Base-by-base conservation (phyloP, 495 filamentous ascomycete species). In the Talaromyces thailandensis region DNA sequence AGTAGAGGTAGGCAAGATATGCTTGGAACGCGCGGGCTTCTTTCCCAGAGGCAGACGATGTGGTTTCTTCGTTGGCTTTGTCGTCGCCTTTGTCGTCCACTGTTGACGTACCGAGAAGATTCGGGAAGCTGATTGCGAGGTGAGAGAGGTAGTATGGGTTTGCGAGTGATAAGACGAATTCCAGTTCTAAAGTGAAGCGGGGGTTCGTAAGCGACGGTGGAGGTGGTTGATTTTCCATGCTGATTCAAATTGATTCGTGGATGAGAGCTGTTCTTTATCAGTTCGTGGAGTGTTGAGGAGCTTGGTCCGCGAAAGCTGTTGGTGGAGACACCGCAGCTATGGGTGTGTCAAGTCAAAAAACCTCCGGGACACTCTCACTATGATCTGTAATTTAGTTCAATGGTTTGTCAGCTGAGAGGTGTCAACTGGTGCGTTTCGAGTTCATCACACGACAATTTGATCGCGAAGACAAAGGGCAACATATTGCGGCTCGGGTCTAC, bases 111-210 rank as follows among this genome's bases (percentile, higher is more conserved):
- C 77, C 75, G 55, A 81, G 69, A 3, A 79, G 70, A 60, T 73
- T 85, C 76, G 70, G 84, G 55, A 78, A 79, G 55, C 63, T 85
- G 35, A 85, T 82, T 2, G 89, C 91, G 18, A 96, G 86, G 66
- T 93, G 85, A 66, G 90, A 90, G 29, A 96, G 82, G 75, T 96
- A 95, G 70, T 82, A 80, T 0, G 92, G 92, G 68, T 93, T 93
- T 64, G 85, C 85, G 59, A 96, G 88, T n/a, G 86, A 85, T 67
- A 91, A 89, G 48, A 95, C 90, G 68, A 96, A 95, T 81, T 95
- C 74, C 32, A 71, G 70, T 59, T 77, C 73, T 50, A 77, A 71
- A 58, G 73, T 76, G 52, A 76, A 76, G 5, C 73, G 75, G 26
- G 74, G 77, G 51, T 78, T 76, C 7, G 75, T 71, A n/a, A 75